Evolutionary conservation across 2,329 filamentous ascomycete genomes (phyloP), one percentile per base, ranked within the genome.

Genomic region (Catunica adiposa): DNA sequence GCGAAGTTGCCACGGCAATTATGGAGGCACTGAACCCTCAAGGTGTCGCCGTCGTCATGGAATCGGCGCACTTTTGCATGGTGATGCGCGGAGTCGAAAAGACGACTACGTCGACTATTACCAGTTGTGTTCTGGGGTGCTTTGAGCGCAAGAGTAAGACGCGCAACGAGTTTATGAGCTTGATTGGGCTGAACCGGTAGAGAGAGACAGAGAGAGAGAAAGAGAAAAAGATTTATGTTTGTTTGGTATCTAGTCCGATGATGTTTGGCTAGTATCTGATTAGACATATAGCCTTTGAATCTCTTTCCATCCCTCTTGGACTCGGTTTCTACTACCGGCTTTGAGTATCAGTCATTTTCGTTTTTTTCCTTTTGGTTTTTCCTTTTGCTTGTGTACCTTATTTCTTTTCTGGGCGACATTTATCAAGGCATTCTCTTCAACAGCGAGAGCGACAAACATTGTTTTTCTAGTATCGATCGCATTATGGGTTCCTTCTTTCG

Each of bases 31-130:
- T 98, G 51, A 85, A 94, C 67, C 92, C 92, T 1, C 88, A 94
- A 66, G 92, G 92, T 50, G 90, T 98, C 1, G 90, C 87, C 20
- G 92, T 98, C 1, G 90, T 98, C 58, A 95, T 98, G 84, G 92
- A 98, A 66, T 94, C 87, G 14, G 89, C 82, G 64, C 92, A 98
- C 70, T 73, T 97, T 50, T 98, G 92, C 74, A 98, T 97, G 90
- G 89, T 95, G 15, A 97, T 96, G 89, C 81, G 92, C 50, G 92
- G 92, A n/a, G 90, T 98, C 8, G 80, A 96, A 67, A 96, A 98
- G 75, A 89, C 88, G 0, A 79, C 77, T 42, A 83, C 86, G 53
- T 84, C 79, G 17, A 97, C 92, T 5, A 92, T 94, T 38, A 98
- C 92, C 17, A 96, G 89, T 72, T 97, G 90, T 67, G 94, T 98